A percentile compares a stretch with the other conserved stretches of the same genome.
Conservation (phyloP, 106 monocot species). For the Chionographis japonica region DNA sequence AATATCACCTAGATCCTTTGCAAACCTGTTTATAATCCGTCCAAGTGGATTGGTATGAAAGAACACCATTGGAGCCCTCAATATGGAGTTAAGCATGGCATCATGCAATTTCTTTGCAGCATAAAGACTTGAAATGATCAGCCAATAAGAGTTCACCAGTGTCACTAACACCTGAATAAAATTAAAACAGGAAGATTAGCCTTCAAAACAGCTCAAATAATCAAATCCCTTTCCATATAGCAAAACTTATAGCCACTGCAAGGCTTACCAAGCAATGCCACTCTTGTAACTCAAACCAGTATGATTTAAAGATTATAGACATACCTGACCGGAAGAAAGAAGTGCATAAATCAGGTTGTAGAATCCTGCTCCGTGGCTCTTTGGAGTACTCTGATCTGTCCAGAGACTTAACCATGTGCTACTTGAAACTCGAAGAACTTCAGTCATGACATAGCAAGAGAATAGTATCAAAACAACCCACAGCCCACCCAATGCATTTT, state of each 20-base stretch:
- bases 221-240: not conserved
- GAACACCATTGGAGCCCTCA: conserved; percentile 94
- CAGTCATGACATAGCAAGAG: conserved; percentile 66
- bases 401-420: conserved; percentile 94
- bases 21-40: conserved; percentile 91
- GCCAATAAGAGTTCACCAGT: conserved; percentile 81
- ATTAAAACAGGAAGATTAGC: conserved; percentile 2
- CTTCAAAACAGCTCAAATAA: not conserved
- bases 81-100: conserved; percentile 84
- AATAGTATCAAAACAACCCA: conserved; percentile 86
- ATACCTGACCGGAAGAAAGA: conserved; percentile 85
- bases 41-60: conserved; percentile 99
- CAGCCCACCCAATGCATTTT: conserved; percentile 84
- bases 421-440: conserved; percentile 84
- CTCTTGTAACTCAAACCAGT: not conserved
- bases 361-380: conserved; percentile 67
- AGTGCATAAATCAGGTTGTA: conserved; percentile 83
- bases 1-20: conserved; percentile 94
- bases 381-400: conserved; percentile 75
- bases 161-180: conserved; percentile 67
- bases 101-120: conserved; percentile 91
- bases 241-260: not conserved
- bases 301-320: conserved; percentile 5
- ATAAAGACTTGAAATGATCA: conserved; percentile 86
- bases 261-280: not conserved